Conservation (phyloP, 2,329 filamentous ascomycete species). For the Neofusicoccum kwambonambiense region DNA sequence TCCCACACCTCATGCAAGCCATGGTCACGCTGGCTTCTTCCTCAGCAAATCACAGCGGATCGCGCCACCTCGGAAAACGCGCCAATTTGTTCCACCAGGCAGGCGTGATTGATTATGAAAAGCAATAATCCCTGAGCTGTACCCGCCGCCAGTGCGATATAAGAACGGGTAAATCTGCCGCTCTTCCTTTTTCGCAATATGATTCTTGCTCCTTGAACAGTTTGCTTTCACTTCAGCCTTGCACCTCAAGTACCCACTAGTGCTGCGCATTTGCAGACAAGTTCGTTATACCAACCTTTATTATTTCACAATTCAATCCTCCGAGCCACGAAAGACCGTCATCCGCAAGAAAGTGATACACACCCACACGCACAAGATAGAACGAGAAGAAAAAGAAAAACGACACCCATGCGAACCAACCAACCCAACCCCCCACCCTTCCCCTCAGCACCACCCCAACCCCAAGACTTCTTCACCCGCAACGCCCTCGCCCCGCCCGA, state of each 20-base stretch:
- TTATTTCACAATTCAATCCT: too few species aligned
- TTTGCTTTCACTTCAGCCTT: too few species aligned
- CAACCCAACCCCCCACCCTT: neutral
- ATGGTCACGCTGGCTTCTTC: neutral
- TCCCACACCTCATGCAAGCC: neutral
- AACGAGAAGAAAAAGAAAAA: too few species aligned
- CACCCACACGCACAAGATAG: neutral
- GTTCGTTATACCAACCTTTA: too few species aligned
- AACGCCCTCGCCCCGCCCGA: constrained; percentile 11
- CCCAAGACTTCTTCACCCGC: constrained; percentile 17
- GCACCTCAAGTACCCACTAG: too few species aligned
- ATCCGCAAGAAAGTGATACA: too few species aligned
- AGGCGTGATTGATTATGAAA: neutral
- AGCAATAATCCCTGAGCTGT: neutral
- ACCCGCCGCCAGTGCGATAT: neutral
- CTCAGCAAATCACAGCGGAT: neutral
- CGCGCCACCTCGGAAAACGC: neutral
- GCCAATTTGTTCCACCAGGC: neutral
- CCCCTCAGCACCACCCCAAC: too few species aligned
- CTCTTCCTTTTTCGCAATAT: neutral
- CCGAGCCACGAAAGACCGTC: too few species aligned
- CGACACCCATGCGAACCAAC: neutral
- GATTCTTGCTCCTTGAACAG: too few species aligned
- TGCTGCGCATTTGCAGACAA: too few species aligned
- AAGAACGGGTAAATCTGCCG: neutral